Percentiles rank a stretch among this genome's conserved stretches.
These are phyloP conservation scores for Lasiosphaeria hispida DNA, from an alignment of 495 filamentous ascomycete genomes.

Conservation along the genomic window DNA sequence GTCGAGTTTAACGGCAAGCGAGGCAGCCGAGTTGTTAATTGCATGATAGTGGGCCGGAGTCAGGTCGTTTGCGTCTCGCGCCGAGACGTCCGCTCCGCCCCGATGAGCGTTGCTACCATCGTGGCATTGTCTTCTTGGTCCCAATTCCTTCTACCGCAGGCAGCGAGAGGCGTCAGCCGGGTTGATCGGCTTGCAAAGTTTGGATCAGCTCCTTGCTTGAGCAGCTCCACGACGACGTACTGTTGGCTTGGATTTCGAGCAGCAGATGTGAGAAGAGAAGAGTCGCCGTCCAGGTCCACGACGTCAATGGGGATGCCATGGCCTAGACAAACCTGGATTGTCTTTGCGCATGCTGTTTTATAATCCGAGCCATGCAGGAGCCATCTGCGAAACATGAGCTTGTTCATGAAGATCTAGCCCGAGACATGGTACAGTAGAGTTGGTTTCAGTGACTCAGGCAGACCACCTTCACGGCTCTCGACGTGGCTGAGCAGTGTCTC, in stretches of 20 bases:
- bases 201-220: not conserved
- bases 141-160: too few species aligned
- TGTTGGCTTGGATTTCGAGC: not conserved
- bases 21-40: too few species aligned
- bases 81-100: too few species aligned
- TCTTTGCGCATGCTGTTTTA: not conserved
- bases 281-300: not conserved
- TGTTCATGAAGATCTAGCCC: not conserved
- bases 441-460: too few species aligned
- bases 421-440: too few species aligned
- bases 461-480: too few species aligned
- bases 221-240: not conserved
- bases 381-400: not conserved
- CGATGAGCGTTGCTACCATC: too few species aligned
- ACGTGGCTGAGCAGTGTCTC: too few species aligned
- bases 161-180: not conserved
- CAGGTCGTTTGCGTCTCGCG: too few species aligned
- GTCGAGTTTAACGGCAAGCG: too few species aligned
- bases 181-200: not conserved
- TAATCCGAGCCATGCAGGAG: not conserved
- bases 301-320: not conserved
- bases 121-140: too few species aligned
- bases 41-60: too few species aligned
- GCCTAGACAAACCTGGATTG: not conserved
- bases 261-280: not conserved